phyloP scores from a whole-genome alignment of 768 basidiomycete genomes.

The Austroboletus eburneus region DNA sequence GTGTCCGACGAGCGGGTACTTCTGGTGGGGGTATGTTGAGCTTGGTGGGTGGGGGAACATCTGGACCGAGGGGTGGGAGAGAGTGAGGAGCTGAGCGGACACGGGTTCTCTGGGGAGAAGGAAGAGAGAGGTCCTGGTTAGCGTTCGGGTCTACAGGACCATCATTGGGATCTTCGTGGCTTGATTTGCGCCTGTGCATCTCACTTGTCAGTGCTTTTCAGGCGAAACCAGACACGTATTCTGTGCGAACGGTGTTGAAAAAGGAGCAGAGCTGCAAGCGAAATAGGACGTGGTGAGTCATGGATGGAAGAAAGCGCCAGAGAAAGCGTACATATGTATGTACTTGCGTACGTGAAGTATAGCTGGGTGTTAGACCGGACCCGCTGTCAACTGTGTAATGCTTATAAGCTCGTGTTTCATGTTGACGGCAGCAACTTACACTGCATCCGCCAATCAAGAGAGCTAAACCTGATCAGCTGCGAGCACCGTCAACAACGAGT shows the following conservation, averaged over 20 bases:
- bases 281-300: constrained; percentile 3
- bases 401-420: constrained; percentile 6
- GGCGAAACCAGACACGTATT: no score
- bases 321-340: not conserved
- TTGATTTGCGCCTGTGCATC: constrained; percentile 44
- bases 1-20: constrained; percentile 25
- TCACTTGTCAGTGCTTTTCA: not conserved
- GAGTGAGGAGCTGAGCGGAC: constrained; percentile 24
- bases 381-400: constrained; percentile 8
- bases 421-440: constrained; percentile 1
- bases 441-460: not conserved
- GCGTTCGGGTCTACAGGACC: constrained; percentile 9
- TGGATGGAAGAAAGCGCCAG: not conserved
- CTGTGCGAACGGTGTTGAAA: not conserved
- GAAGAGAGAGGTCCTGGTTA: constrained; percentile 8
- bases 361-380: constrained; percentile 6
- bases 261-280: not conserved
- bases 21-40: constrained; percentile 22
- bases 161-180: constrained; percentile 37
- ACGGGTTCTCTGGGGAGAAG: constrained; percentile 23
- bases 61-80: constrained; percentile 16
- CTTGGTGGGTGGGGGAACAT: constrained; percentile 19
- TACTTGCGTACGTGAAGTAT: constrained; percentile 1
- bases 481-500: not conserved
- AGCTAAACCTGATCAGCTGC: not conserved